phyloP scores from a whole-genome alignment of 2,329 filamentous ascomycete species.

The Huntiella moniliformis region DNA sequence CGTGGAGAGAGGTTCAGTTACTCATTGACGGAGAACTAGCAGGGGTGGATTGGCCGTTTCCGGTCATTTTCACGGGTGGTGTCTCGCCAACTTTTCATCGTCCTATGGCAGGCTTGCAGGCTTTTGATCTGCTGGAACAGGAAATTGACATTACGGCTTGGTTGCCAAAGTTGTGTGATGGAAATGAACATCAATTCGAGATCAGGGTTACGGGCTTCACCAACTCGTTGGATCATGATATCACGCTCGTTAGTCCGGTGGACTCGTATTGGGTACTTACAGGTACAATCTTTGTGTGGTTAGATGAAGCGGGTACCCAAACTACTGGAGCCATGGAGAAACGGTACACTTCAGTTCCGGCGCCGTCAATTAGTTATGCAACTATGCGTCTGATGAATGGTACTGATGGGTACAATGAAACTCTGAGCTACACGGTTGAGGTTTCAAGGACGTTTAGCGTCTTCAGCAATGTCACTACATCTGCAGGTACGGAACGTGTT shows the following conservation, averaged over 20 bases:
- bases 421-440: constrained; percentile 37
- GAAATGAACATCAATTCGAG: constrained; percentile 43
- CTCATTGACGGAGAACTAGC: constrained; percentile 54
- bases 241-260: constrained; percentile 23
- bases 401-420: constrained; percentile 34
- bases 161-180: constrained; percentile 50
- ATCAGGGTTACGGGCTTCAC: constrained; percentile 48
- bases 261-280: constrained; percentile 50
- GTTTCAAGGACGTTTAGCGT: constrained; percentile 37
- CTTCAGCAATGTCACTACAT: constrained; percentile 23
- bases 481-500: constrained; percentile 15
- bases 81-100: constrained; percentile 60
- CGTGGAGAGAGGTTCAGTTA: constrained; percentile 63
- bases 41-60: constrained; percentile 65
- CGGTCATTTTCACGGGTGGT: constrained; percentile 66
- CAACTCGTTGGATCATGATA: constrained; percentile 28
- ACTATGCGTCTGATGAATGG: constrained; percentile 19
- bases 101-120: constrained; percentile 59
- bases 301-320: constrained; percentile 30
- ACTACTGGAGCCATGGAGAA: constrained; percentile 27
- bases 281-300: constrained; percentile 67
- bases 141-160: constrained; percentile 71
- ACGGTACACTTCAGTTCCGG: constrained; percentile 6
- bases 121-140: constrained; percentile 60
- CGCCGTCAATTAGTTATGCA: constrained; percentile 16